Base-by-base conservation (phyloP, 2,329 filamentous ascomycete species). In the Celoporthe dispersa region DNA sequence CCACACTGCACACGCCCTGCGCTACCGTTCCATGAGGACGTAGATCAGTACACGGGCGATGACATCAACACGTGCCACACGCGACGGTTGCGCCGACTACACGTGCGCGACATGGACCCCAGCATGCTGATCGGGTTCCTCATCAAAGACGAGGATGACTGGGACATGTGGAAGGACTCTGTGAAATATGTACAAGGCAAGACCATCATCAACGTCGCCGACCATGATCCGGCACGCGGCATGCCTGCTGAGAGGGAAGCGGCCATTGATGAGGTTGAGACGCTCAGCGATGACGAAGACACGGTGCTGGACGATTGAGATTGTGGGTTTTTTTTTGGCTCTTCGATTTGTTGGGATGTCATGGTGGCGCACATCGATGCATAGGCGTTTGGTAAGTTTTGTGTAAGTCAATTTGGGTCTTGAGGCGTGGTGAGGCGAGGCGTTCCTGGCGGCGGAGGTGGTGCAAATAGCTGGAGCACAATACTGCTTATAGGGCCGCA, bases 101-200 rank as follows among this genome's bases (percentile, higher is more conserved):
- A 96, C 74, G 87, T 99, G 64, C 90, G 90, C 70, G 94, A 98
- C 77, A 96, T 99, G 93, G 96, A 99, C 76, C 96, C 96, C 0
- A 98, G 94, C 77, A 99, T 99, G 96, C 83, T 99, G 57, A 93
- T 99, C 73, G 95, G 94, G 5, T 98, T 98, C 76, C 82, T 99
- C 48, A 94, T 99, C 72, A 88, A 86, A 55, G 89, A 92, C 70
- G 90, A 95, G 75, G 86, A 90, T 59, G 96, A 99, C 74, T 98
- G 95, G 91, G 82, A 86, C 53, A 87, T 89, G 67, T 98, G 94
- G 94, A 91, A 93, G 76, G 84, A 87, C 70, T 87, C 89, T n/a
- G 86, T 97, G 2, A 89, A 89, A 74, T 88, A 92, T 74, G 89
- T 92, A 11, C 89, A 92, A 75, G 92, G 93, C 31, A 98, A 97